Base-by-base conservation (phyloP, 1,284 basidiomycete species). In the Ceratobasidium sp. region DNA sequence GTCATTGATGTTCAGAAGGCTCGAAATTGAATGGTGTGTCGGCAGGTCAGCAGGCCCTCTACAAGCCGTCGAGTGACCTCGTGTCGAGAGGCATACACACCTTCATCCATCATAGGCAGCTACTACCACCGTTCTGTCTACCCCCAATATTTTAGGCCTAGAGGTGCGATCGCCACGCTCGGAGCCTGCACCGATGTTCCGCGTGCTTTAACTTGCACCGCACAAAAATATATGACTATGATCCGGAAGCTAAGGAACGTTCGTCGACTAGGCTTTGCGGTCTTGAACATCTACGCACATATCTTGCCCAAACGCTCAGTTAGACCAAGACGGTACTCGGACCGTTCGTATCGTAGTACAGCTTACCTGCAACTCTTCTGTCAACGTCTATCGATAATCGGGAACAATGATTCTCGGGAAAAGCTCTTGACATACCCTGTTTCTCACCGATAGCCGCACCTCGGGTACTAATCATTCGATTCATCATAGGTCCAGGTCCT, bases 171-270 rank as follows among this genome's bases (percentile, higher is more conserved):
- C 64, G 64, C 31, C 15, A 31, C 33, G 28, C 47, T 13, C 65
- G 65, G 65, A 67, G n/a, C 65, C 15, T 67, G 31, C 47, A 10
- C 65, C 65, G 35, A 23, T 67, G 45, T 8, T 67, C 35, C 65
- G 35, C 47, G 6, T 15, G 37, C 47, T 31, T 64, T 17, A 39
- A 47, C 61, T 17, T 47, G 39, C 11, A 10, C n/a, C 35, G 39
- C 11, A 10, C 23, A 15, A 64, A 63, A n/a, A 2, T 39, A 45
- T 37, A 39, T 8, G 42, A 11, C 28, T 26, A 47, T 45, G 61
- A 64, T 64, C 61, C 61, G 61, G 15, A 45, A 17, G 3, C 42
- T 31, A 20, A 31, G 28, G 4, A 45, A 64, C 39, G 39, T 64
- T 64, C 26, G 39, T 45, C 23, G 42, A 17, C 26, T 45, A 28